A percentile compares a stretch with the other conserved stretches of the same genome.
These are phyloP conservation scores for Populus pruinosa DNA, from an alignment of 345 rosid genomes.

Conservation along the genomic window DNA sequence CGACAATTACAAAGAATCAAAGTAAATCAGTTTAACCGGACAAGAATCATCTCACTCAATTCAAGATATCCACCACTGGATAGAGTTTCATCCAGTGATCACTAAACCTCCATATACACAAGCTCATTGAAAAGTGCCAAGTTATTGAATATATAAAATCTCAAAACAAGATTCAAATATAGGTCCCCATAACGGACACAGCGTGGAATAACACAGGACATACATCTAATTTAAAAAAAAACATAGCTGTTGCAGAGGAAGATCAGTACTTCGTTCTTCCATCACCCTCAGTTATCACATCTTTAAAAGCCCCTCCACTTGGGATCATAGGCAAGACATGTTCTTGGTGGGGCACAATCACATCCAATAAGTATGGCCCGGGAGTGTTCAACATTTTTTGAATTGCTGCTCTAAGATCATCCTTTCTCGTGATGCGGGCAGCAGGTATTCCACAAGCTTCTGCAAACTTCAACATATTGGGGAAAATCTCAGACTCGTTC, in stretches of 20 bases:
- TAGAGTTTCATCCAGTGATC: not conserved
- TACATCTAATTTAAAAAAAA: not conserved
- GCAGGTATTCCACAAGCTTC: constrained; percentile 85
- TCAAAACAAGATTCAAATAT: not conserved
- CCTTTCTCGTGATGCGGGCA: constrained; percentile 68
- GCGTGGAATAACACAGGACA: not conserved
- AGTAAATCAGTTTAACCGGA: not conserved
- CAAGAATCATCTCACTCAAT: not conserved
- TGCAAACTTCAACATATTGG: constrained; percentile 79
- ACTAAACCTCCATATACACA: not conserved
- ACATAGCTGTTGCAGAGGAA: not conserved
- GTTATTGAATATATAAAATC: not conserved
- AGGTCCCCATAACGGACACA: not conserved
- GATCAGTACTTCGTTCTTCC: constrained; percentile 51
- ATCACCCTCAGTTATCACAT: constrained; percentile 85
- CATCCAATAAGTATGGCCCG: constrained; percentile 86
- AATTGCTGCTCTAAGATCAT: constrained; percentile 61
- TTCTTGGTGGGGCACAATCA: constrained; percentile 93
- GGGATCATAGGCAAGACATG: constrained; percentile 99
- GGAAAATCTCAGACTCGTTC: constrained; percentile 66
- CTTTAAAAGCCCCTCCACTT: constrained; percentile 85
- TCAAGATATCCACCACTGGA: not conserved
- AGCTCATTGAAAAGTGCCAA: not conserved
- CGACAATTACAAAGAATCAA: not conserved
- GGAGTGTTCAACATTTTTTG: constrained; percentile 89